Conservation (phyloP, 345 rosid genomes). For the Cochlearia excelsa region DNA sequence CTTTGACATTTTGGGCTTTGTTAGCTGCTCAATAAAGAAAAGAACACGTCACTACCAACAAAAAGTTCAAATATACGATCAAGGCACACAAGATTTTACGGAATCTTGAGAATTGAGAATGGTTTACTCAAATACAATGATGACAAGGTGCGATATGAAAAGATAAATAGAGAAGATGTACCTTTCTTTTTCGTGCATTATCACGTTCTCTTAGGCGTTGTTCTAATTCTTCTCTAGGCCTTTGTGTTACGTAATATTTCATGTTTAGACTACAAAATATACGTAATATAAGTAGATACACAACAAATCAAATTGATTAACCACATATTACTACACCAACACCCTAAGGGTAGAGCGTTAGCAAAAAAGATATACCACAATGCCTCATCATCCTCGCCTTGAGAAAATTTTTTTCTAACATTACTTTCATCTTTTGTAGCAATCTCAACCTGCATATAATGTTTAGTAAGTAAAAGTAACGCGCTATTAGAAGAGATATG, state of each 20-base stretch:
- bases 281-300: neutral
- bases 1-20: constrained; percentile 58
- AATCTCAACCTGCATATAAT: constrained; percentile 48
- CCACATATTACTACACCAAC: too few relatives aligned
- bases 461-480: constrained; percentile 22
- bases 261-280: constrained; percentile 57
- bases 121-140: neutral
- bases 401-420: constrained; percentile 48
- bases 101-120: neutral
- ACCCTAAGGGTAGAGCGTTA: too few relatives aligned
- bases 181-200: constrained; percentile 69
- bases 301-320: neutral
- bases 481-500: constrained; percentile 29
- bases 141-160: neutral
- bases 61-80: neutral
- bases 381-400: constrained; percentile 51
- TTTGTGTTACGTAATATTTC: constrained; percentile 75
- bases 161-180: constrained; percentile 24
- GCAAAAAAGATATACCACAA: constrained; percentile 52
- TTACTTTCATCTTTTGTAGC: constrained; percentile 42
- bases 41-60: constrained; percentile 24
- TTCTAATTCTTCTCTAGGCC: constrained; percentile 74
- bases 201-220: constrained; percentile 65
- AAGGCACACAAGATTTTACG: neutral
- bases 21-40: constrained; percentile 45